A percentile compares a stretch with the other conserved stretches of the same genome.
phyloP scores from a whole-genome alignment of 768 basidiomycete genomes.

The Suillus spraguei region DNA sequence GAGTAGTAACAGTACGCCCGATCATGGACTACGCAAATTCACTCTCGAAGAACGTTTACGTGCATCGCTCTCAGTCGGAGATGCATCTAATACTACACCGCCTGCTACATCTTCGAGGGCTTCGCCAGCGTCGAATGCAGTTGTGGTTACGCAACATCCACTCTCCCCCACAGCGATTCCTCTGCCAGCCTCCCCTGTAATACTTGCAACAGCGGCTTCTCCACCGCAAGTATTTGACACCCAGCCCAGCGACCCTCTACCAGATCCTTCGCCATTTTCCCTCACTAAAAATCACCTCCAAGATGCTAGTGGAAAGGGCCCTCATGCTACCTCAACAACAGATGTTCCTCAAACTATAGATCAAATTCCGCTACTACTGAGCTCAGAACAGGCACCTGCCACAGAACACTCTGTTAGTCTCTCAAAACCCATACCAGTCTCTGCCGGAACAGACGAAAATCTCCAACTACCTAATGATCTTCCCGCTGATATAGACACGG shows the following conservation, averaged over 20 bases:
- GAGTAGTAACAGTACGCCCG: conserved; percentile 13
- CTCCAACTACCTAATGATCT: background rate
- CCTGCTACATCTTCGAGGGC: conserved; percentile 42
- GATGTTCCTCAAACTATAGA: background rate
- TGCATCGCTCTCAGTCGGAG: conserved; percentile 60
- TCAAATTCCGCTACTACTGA: background rate
- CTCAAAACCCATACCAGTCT: background rate
- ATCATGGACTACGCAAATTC: conserved; percentile 45
- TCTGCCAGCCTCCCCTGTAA: conserved; percentile 43
- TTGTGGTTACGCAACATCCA: conserved; percentile 33
- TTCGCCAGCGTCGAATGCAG: conserved; percentile 40
- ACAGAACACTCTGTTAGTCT: background rate
- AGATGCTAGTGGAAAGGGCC: background rate
- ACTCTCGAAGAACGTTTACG: conserved; percentile 80
- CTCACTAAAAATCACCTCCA: background rate
- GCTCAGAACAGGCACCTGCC: too few species aligned
- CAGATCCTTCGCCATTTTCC: background rate
- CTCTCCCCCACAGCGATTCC: conserved; percentile 47
- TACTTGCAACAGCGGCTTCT: conserved; percentile 8
- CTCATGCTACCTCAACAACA: background rate
- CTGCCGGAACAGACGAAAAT: background rate
- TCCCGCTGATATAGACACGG: background rate
- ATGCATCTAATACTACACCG: conserved; percentile 49
- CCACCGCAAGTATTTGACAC: background rate
- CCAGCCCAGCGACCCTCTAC: background rate